These are phyloP conservation scores for Cryptosporidium muris DNA, from an alignment of 169 alveolate genomes.

Conservation along the genomic window DNA sequence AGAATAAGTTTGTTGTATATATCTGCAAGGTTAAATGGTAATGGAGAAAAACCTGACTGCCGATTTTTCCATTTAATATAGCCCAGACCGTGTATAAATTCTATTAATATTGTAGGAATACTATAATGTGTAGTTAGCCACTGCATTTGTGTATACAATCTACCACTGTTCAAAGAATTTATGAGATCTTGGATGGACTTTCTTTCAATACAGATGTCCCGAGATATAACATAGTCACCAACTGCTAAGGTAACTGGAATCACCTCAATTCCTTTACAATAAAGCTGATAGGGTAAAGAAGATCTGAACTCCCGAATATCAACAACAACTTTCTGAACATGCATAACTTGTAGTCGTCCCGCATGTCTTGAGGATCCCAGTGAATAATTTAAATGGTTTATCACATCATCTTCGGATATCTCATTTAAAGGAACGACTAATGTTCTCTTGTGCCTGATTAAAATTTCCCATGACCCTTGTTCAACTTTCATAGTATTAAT, in stretches of 20 bases:
- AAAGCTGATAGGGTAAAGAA: slow-evolving; percentile 82
- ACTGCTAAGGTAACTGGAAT: slow-evolving; percentile 81
- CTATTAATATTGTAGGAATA: slow-evolving; percentile 73
- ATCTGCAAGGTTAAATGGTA: slow-evolving; percentile 54
- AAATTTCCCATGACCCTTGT: slow-evolving; percentile 71
- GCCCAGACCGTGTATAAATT: slow-evolving; percentile 57
- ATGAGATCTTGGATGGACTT: slow-evolving; percentile 80
- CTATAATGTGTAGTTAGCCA: slow-evolving; percentile 75
- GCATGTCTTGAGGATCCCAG: background rate
- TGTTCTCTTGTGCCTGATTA: slow-evolving; percentile 65
- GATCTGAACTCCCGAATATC: slow-evolving; percentile 83
- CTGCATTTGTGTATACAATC: slow-evolving; percentile 82
- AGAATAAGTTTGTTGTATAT: slow-evolving; percentile 71
- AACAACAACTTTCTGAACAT: slow-evolving; percentile 72
- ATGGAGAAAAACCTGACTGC: slow-evolving; percentile 64
- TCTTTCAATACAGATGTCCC: slow-evolving; percentile 85
- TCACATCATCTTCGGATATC: slow-evolving; percentile 36
- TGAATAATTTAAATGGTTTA: slow-evolving; percentile 1
- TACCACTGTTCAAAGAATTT: slow-evolving; percentile 78
- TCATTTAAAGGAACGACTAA: slow-evolving; percentile 70
- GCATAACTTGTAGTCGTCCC: background rate
- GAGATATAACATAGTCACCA: slow-evolving; percentile 85
- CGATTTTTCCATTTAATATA: slow-evolving; percentile 8
- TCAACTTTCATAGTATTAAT: slow-evolving; percentile 26
- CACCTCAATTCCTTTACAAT: slow-evolving; percentile 79